Base-by-base conservation (phyloP, 2,329 filamentous ascomycete genomes). In the Hymenoscyphus salicellus region DNA sequence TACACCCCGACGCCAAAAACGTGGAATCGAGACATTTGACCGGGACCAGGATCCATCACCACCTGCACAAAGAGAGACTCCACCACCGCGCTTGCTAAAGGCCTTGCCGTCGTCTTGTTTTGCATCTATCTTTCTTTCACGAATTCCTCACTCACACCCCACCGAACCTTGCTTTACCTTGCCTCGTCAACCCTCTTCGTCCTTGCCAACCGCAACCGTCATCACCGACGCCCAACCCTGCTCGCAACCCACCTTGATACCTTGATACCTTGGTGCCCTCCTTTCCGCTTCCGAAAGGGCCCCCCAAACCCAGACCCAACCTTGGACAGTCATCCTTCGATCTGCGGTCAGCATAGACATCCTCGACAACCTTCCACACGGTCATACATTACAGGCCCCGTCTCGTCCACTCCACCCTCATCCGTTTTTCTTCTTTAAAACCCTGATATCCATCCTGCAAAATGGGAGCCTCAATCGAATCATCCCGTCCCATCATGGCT, bases 401-500 rank as follows among this genome's bases (percentile, higher is more conserved):
- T 41, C 26, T 49, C 58, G 38, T 52, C 16, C 33, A 23, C 20
- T 49, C 38, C 58, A 32, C 58, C 23, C 43, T 14, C 32, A n/a
- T 46, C 32, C 58, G 30, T 60, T 52, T 28, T 52, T 30, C 26
- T 52, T 30, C 16, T 61, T 41, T 20, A 61, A 61, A 61, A 32
- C n/a, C 58, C 28, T 41, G 30, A 55, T 46, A 43, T 60, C 61
- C 26, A 30, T 60, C 20, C 23, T 26, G 26, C 64, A 78, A 72
- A 72, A 76, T 77, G 75, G 75, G 75, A 66, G 68, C 70, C 57
- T 84, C 82, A 61, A 74, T 84, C 14, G 83, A 85, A 61, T 85
- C 83, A 46, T 80, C 82, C 70, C 77, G 83, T 62, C 83, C 83
- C 59, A 85, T 85, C 66, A 83, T 85, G 81, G 78, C 81, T 55